These are phyloP conservation scores for Collybiopsis confluens DNA, from an alignment of 768 basidiomycete genomes.

Conservation along the genomic window DNA sequence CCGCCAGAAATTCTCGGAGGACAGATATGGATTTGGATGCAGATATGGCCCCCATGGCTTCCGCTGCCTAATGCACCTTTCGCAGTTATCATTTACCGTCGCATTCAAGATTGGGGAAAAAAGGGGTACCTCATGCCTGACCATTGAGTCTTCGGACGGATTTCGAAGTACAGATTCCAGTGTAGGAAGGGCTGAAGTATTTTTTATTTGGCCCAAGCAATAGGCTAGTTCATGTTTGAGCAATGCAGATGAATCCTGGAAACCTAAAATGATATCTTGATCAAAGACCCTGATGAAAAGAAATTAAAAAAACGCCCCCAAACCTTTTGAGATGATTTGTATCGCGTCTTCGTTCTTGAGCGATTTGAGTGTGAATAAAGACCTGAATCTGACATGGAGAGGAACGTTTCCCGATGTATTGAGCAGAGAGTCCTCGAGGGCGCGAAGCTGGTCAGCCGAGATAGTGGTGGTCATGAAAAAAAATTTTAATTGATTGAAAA, in stretches of 20 bases:
- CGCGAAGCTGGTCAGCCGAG: conserved; percentile 49
- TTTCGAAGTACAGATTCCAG: conserved; percentile 76
- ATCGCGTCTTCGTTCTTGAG: conserved; percentile 78
- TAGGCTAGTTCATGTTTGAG: conserved; percentile 98
- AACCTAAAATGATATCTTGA: conserved; percentile 43
- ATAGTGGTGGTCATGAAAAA: not conserved
- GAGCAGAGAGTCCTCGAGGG: conserved; percentile 74
- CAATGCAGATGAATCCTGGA: conserved; percentile 81
- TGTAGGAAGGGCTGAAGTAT: conserved; percentile 65
- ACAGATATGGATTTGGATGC: conserved; percentile 59
- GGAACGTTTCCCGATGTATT: conserved; percentile 69
- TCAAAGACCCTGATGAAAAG: not conserved
- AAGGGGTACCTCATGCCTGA: conserved; percentile 96
- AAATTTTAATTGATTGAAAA: not conserved
- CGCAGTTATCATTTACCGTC: conserved; percentile 12
- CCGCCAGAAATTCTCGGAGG: conserved; percentile 65
- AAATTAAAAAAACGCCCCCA: not conserved
- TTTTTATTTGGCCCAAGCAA: conserved; percentile 90
- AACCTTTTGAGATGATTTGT: conserved; percentile 81
- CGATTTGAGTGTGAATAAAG: conserved; percentile 89
- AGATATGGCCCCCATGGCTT: conserved; percentile 96
- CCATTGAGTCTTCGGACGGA: conserved; percentile 84
- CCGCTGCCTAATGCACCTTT: conserved; percentile 69
- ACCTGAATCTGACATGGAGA: conserved; percentile 84
- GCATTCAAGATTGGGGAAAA: too few relatives aligned